phyloP scores from a whole-genome alignment of 805 yeast species.

The Tetrapisispora arboricola region DNA sequence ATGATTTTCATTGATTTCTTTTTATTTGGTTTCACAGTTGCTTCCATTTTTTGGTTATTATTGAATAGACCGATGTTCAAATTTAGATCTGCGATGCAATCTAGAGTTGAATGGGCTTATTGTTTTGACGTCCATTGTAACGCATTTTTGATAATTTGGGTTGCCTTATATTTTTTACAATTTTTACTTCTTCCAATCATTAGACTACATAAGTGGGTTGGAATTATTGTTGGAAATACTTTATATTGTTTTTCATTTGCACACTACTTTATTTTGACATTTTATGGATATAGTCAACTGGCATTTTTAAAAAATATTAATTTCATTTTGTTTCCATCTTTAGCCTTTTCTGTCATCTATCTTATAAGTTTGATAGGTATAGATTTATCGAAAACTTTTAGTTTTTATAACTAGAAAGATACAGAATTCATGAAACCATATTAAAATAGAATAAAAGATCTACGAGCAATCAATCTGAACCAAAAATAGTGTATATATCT shows the following conservation, averaged over 20 bases:
- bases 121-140: slow-evolving; percentile 93
- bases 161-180: slow-evolving; percentile 61
- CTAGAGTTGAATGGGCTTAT: slow-evolving; percentile 70
- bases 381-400: slow-evolving; percentile 52
- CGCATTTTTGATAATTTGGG: slow-evolving; percentile 75
- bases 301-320: slow-evolving; percentile 59
- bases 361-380: slow-evolving; percentile 53
- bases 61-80: slow-evolving; percentile 54
- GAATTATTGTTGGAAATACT: slow-evolving; percentile 68
- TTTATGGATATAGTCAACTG: slow-evolving; percentile 77
- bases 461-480: neutral
- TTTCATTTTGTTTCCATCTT: slow-evolving; percentile 52
- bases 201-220: slow-evolving; percentile 51
- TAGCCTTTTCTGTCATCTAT: slow-evolving; percentile 48
- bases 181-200: slow-evolving; percentile 65
- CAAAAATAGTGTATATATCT: neutral
- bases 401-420: slow-evolving; percentile 21
- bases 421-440: neutral
- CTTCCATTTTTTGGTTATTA: slow-evolving; percentile 65
- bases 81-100: slow-evolving; percentile 18
- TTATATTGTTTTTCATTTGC: slow-evolving; percentile 64
- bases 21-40: slow-evolving; percentile 52
- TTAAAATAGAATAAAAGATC: neutral
- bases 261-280: slow-evolving; percentile 70
- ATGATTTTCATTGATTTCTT: slow-evolving; percentile 83